Evolutionary conservation across 805 yeast genomes (phyloP), one percentile per base, ranked within the genome.

Genomic region (Cyberlindnera lachancei): DNA sequence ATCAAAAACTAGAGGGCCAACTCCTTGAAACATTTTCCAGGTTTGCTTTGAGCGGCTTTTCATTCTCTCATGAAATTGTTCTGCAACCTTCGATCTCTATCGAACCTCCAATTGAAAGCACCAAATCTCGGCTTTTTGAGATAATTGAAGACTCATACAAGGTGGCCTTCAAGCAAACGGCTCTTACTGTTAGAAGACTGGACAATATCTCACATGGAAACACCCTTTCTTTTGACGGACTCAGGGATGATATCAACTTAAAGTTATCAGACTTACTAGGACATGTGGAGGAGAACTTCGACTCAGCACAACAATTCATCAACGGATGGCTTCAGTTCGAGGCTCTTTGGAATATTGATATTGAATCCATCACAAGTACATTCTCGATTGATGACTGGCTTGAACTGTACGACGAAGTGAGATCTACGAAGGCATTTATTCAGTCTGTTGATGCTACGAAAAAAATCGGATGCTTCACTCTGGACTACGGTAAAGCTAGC

Each of bases 401-500:
- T 18, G 50, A 54, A 1, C 43, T 66, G 1, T 50, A 76, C 15
- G 48, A 55, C 1, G 70, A 70, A 7, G 52, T 78, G 10, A 55
- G 68, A 14, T 41, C 49, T 5, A 56, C 68, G 3, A 59, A 76
- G 29, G 35, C 52, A 0, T 52, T 66, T 0, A 70, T 81, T 46
- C 85, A 79, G 35, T 62, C 70, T 2, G 50, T 70, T 9, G 71
- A 65, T 7, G 53, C 66, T 0, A 41, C 37, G 2, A 52, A 53
- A 19, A 23, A 15, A 0, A 61, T 74, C 45, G 80, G 79, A 2
- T 33, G 66, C 12, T 35, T 64, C 10, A 29, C 37, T 0, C 51
- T 83, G 23, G 64, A 70, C 25, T 73, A 64, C 46, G 63, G 66
- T 7, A 67, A 66, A 12, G 79, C 78, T 3, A 81, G 75, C 37